Percentiles rank a stretch among this genome's conserved stretches.
These are phyloP conservation scores for Neonectria neomacrospora DNA, from an alignment of 2,329 filamentous ascomycete genomes.

Conservation along the genomic window DNA sequence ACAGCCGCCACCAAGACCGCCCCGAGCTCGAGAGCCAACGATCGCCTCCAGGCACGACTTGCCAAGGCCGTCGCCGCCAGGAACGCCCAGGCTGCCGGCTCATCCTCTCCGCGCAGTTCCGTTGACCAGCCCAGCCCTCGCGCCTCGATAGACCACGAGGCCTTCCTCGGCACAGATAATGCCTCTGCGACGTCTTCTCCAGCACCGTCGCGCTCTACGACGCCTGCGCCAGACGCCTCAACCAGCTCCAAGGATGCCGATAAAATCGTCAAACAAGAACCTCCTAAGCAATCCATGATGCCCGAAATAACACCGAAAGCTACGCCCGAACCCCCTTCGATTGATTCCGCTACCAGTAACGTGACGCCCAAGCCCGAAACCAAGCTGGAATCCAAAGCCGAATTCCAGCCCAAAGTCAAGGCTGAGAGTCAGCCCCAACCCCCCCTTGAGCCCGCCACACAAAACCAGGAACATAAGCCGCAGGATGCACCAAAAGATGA, in stretches of 20 bases:
- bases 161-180: constrained; percentile 33
- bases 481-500: background rate
- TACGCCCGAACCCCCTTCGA: constrained; percentile 6
- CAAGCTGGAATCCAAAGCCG: background rate
- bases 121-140: constrained; percentile 48
- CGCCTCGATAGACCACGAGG: constrained; percentile 44
- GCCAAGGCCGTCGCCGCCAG: constrained; percentile 87
- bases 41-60: constrained; percentile 87
- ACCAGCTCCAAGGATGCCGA: background rate
- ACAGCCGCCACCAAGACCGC: constrained; percentile 69
- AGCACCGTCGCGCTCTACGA: constrained; percentile 12
- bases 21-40: constrained; percentile 73
- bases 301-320: constrained; percentile 23
- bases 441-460: background rate
- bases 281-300: constrained; percentile 21
- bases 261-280: constrained; percentile 4
- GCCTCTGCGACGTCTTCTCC: constrained; percentile 27
- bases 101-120: constrained; percentile 50
- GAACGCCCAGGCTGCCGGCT: constrained; percentile 48
- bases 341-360: constrained; percentile 15
- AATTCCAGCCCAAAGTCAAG: background rate
- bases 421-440: constrained; percentile 3
- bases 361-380: constrained; percentile 5
- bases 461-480: background rate
- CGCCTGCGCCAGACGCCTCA: constrained; percentile 2